Conservation (phyloP, 78 protist genomes). For the Dictyostelium citrinum region DNA sequence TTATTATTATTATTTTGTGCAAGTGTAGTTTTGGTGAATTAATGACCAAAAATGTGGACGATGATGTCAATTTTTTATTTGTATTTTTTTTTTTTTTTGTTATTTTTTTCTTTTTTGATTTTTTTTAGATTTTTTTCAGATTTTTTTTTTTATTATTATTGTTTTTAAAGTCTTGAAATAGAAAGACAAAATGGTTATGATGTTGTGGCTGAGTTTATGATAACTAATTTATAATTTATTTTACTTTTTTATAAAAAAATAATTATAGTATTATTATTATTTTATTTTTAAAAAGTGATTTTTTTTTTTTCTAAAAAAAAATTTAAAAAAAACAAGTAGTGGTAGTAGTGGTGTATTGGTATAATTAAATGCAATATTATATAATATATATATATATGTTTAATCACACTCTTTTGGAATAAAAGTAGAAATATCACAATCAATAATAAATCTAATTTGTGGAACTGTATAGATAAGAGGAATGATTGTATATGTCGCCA, state of each 20-base stretch:
- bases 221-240: too few species aligned
- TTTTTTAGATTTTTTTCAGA: too few species aligned
- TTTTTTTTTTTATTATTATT: too few species aligned
- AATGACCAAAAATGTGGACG: not conserved
- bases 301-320: not conserved
- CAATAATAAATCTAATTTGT: not conserved
- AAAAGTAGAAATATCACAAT: slow-evolving; percentile 24
- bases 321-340: not conserved
- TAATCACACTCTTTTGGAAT: slow-evolving; percentile 20
- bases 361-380: not conserved
- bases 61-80: not conserved
- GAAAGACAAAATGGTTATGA: not conserved
- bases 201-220: not conserved
- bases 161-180: not conserved
- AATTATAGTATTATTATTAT: too few species aligned
- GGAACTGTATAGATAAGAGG: not conserved
- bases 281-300: not conserved
- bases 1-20: too few species aligned
- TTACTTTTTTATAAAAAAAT: too few species aligned
- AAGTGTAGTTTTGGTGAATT: not conserved
- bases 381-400: not conserved
- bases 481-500: not conserved
- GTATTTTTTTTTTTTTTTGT: not conserved
- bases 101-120: not conserved
- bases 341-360: not conserved